Conservation (phyloP, 345 rosid species). For the Heritiera littoralis region DNA sequence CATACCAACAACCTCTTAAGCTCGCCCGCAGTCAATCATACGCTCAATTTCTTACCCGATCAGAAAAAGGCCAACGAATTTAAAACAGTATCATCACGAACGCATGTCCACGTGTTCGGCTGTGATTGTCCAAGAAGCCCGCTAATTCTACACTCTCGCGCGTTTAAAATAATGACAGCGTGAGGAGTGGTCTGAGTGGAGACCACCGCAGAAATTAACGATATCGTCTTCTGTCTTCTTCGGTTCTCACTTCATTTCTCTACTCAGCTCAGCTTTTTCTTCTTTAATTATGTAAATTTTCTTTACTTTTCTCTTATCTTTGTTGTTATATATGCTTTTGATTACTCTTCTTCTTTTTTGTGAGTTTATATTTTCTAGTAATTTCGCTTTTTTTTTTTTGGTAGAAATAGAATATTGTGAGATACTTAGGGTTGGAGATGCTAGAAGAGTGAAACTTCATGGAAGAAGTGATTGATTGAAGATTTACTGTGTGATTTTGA, state of each 20-base stretch:
- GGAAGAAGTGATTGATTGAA: background rate
- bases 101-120: background rate
- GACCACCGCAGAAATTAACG: background rate
- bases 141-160: background rate
- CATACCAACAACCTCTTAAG: background rate
- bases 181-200: background rate
- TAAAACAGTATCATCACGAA: background rate
- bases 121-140: constrained; percentile 4
- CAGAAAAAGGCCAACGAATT: background rate
- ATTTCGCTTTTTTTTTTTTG: background rate
- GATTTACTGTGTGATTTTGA: background rate
- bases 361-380: constrained; percentile 6
- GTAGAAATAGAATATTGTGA: background rate
- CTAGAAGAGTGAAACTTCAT: background rate
- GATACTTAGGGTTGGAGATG: background rate
- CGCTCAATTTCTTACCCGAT: background rate
- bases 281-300: background rate
- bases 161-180: background rate
- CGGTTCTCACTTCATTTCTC: too few relatives aligned
- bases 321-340: background rate
- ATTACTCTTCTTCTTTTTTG: background rate
- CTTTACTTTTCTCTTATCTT: background rate
- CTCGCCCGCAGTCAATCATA: background rate
- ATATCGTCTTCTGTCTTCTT: too few relatives aligned
- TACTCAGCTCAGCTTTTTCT: background rate